Percentiles rank a stretch among this genome's conserved stretches.
phyloP scores from a whole-genome alignment of 2,329 filamentous ascomycete species.

The Botryotinia globosa region DNA sequence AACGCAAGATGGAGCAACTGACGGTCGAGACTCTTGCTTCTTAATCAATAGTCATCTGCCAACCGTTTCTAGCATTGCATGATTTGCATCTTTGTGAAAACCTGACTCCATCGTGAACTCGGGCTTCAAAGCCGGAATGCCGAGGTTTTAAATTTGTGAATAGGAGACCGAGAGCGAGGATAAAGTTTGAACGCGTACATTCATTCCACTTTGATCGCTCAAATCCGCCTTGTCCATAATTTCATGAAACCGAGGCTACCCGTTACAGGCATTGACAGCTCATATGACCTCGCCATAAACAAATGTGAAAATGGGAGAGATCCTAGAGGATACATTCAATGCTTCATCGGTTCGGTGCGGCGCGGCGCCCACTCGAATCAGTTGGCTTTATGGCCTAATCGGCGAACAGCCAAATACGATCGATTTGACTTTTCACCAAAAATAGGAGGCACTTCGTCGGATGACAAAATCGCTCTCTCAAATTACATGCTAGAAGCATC shows the following conservation, averaged over 20 bases:
- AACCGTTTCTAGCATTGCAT: not conserved
- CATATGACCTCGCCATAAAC: not conserved
- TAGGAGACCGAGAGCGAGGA: not conserved
- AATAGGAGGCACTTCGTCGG: not conserved
- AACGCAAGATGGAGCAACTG: constrained; percentile 3
- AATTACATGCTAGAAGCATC: not conserved
- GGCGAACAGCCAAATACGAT: not conserved
- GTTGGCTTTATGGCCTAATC: not conserved
- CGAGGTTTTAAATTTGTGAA: not conserved
- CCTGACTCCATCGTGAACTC: not conserved
- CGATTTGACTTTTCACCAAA: not conserved
- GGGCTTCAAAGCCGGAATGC: not conserved
- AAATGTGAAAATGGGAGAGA: not conserved
- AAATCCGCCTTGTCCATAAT: not conserved
- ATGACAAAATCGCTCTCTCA: not conserved
- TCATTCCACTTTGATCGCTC: not conserved
- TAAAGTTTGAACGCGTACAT: not conserved
- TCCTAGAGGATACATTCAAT: not conserved
- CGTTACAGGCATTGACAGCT: not conserved
- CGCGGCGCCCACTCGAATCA: not conserved
- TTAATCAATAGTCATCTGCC: constrained; percentile 10
- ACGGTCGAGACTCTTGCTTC: not conserved
- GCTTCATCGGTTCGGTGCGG: not conserved
- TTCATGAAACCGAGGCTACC: not conserved
- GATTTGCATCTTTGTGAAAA: not conserved